Conservation (phyloP, 2,329 filamentous ascomycete genomes). For the Shiraia sp. region DNA sequence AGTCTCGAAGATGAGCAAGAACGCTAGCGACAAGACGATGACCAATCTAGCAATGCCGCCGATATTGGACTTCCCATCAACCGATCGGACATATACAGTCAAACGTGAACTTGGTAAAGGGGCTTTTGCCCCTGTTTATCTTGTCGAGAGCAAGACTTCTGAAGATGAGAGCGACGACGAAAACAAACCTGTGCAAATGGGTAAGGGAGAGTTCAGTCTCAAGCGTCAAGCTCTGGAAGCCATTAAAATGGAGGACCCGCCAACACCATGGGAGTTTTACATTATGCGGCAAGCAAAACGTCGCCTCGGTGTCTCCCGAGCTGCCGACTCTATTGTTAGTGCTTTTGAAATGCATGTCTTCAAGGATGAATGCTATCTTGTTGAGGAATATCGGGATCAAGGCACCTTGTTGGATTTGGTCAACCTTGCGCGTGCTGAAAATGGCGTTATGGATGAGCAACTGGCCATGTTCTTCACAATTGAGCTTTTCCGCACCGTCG, state of each 20-base stretch:
- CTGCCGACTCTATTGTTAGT: conserved; percentile 75
- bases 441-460: conserved; percentile 81
- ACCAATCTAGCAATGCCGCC: conserved; percentile 64
- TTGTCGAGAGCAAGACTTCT: conserved; percentile 73
- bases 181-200: conserved; percentile 58
- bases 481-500: conserved; percentile 87
- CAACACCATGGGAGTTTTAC: conserved; percentile 92
- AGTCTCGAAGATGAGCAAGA: conserved; percentile 59
- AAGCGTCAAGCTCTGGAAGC: conserved; percentile 72
- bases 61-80: conserved; percentile 68
- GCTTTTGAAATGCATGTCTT: conserved; percentile 93
- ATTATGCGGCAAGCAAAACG: conserved; percentile 83
- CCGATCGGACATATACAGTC: conserved; percentile 71
- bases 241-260: conserved; percentile 91
- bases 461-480: conserved; percentile 95
- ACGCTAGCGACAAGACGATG: conserved; percentile 62
- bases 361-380: conserved; percentile 83
- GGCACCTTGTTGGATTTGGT: conserved; percentile 94
- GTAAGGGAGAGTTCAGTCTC: conserved; percentile 63
- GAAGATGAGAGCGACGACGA: conserved; percentile 50
- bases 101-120: conserved; percentile 88
- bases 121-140: conserved; percentile 93
- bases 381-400: conserved; percentile 85
- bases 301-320: conserved; percentile 72
- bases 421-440: conserved; percentile 78